Evolutionary conservation across 1,139 yeast genomes (phyloP), one percentile per base, ranked within the genome.

Genomic region (Wickerhamomyces sp.): DNA sequence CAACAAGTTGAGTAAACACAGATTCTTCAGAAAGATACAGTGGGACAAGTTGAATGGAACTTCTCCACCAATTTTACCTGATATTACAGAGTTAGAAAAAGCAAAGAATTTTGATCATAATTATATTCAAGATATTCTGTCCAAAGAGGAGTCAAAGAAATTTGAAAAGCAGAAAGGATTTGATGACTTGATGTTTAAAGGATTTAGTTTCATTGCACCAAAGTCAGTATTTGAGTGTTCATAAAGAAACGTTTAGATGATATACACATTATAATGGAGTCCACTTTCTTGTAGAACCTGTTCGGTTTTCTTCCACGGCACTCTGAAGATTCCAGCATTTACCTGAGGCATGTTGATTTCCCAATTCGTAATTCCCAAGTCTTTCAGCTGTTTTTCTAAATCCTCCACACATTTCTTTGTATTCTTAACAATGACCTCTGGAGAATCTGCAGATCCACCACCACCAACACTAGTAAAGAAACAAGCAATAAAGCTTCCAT

Each of bases 71-170:
- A 86, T 92, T 35, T 67, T 79, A 18, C 98, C 98, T 0, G 63
- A 81, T 10, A 81, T 88, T 36, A 82, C 95, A 0, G 84, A 88
- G 50, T 87, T 92, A 12, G 80, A 74, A 26, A 64, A 85, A 48
- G 97, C 97, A 0, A 96, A 88, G 56, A 92, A 92, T 61, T 92
- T 92, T 58, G 94, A 92, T 52, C 65, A 73, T 17, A 92, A 84
- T 52, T 90, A 87, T 62, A 89, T 97, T 0, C 77, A 75, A 3
- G 39, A 41, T n/a, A 32, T 43, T 5, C 10, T n/a, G n/a, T 45
- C 3, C 31, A 28, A 5, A 35, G 28, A n/a, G 49, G 44, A 20
- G 24, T 25, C 18, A n/a, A 10, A 10, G 14, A 3, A 3, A 21
- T 17, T 28, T 6, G 30, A 37, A 20, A 35, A 28, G 9, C 8